Evolutionary conservation across 2,329 filamentous ascomycete species (phyloP).

Genomic region (Fusarium pseudograminearum): DNA sequence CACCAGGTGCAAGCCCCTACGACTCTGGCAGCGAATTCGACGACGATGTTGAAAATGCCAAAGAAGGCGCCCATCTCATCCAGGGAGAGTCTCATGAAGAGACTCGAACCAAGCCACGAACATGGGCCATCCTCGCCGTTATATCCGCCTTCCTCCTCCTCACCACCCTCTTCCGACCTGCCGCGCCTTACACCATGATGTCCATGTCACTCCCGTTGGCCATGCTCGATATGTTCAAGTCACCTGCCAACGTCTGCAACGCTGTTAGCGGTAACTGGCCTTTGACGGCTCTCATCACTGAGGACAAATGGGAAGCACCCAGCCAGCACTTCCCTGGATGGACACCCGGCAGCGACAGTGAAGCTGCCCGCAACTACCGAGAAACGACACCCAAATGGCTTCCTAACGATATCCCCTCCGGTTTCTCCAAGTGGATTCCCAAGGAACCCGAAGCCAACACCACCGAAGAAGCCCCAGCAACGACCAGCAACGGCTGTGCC

Average conservation of each 20-base stretch:
- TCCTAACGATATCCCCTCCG: slow-evolving; percentile 41
- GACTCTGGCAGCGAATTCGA: slow-evolving; percentile 38
- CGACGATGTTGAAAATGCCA: slow-evolving; percentile 33
- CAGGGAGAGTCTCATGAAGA: slow-evolving; percentile 28
- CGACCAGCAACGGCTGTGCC: slow-evolving; percentile 9
- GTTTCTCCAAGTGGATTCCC: slow-evolving; percentile 49
- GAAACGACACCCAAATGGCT: slow-evolving; percentile 48
- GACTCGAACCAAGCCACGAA: slow-evolving; percentile 6
- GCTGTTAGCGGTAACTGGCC: slow-evolving; percentile 46
- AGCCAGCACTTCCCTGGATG: slow-evolving; percentile 49
- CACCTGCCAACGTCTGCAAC: slow-evolving; percentile 41
- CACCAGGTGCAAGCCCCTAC: slow-evolving; percentile 18
- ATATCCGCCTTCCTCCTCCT: slow-evolving; percentile 26
- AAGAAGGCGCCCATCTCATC: slow-evolving; percentile 25
- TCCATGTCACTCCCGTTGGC: slow-evolving; percentile 50
- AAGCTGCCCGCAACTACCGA: slow-evolving; percentile 43
- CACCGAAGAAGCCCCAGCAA: background rate
- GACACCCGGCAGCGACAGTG: slow-evolving; percentile 48
- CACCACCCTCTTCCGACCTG: slow-evolving; percentile 44
- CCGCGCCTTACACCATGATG: slow-evolving; percentile 50
- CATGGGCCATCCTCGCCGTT: slow-evolving; percentile 19
- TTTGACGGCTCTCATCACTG: slow-evolving; percentile 46
- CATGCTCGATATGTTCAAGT: slow-evolving; percentile 46
- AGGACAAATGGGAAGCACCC: slow-evolving; percentile 45
- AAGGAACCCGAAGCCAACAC: slow-evolving; percentile 7